These are phyloP conservation scores for Avena eriantha DNA, from an alignment of 176 grass and related monocot genomes.

Conservation along the genomic window DNA sequence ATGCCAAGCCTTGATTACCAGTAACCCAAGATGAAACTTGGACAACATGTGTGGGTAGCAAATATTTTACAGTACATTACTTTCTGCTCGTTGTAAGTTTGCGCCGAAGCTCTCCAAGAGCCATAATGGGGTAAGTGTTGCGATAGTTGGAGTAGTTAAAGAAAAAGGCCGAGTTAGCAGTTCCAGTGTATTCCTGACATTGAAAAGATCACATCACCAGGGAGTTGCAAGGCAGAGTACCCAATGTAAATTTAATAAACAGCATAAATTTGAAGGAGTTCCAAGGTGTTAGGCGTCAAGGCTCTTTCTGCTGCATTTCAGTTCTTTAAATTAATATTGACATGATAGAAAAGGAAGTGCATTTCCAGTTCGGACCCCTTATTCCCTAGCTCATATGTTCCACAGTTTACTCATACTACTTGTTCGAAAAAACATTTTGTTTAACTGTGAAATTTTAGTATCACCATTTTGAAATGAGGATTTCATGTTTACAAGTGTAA, in stretches of 20 bases:
- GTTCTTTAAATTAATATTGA: too few relatives aligned
- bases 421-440: background rate
- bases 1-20: too few relatives aligned
- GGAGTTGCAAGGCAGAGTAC: background rate
- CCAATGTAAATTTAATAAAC: too few relatives aligned
- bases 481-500: background rate
- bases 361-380: background rate
- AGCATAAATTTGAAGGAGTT: too few relatives aligned
- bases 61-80: too few relatives aligned
- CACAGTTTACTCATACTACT: background rate
- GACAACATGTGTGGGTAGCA: too few relatives aligned
- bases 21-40: too few relatives aligned
- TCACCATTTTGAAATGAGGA: background rate
- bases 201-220: background rate
- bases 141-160: slow-evolving; percentile 48
- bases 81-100: background rate
- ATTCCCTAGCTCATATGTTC: background rate
- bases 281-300: too few relatives aligned
- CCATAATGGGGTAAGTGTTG: slow-evolving; percentile 43
- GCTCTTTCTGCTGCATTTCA: too few relatives aligned
- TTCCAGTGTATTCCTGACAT: background rate
- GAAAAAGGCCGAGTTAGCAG: slow-evolving; percentile 22
- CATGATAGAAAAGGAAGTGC: background rate
- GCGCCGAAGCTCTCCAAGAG: slow-evolving; percentile 29
- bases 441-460: background rate